These are phyloP conservation scores for Hymenoscyphus scutula DNA, from an alignment of 2,329 filamentous ascomycete species.

Conservation along the genomic window DNA sequence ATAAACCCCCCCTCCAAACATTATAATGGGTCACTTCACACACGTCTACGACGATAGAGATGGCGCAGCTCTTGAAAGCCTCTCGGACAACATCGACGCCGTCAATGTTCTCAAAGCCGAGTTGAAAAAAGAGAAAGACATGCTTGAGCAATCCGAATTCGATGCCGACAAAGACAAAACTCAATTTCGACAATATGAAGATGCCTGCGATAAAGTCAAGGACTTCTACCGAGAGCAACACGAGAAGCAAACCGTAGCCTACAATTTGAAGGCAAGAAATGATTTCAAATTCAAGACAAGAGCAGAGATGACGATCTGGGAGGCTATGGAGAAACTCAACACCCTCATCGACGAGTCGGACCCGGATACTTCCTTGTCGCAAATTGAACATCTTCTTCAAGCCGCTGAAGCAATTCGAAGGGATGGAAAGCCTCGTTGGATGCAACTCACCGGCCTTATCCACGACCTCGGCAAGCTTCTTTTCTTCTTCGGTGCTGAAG, in stretches of 20 bases:
- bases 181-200: constrained; percentile 78
- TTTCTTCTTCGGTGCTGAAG: constrained; percentile 77
- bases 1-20: background rate
- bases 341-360: constrained; percentile 88
- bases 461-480: constrained; percentile 80
- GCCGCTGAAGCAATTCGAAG: constrained; percentile 85
- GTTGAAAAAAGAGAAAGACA: constrained; percentile 36
- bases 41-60: constrained; percentile 20
- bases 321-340: constrained; percentile 91
- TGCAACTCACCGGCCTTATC: constrained; percentile 74
- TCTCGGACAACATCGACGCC: constrained; percentile 50
- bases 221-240: constrained; percentile 77
- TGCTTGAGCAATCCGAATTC: constrained; percentile 62
- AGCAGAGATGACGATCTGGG: constrained; percentile 77
- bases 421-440: constrained; percentile 80
- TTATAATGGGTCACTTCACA: constrained; percentile 31
- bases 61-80: constrained; percentile 41
- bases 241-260: constrained; percentile 72
- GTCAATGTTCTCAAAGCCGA: constrained; percentile 52
- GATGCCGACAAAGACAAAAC: constrained; percentile 76
- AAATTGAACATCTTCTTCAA: constrained; percentile 88
- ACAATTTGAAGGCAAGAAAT: constrained; percentile 79
- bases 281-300: constrained; percentile 65
- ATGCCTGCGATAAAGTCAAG: constrained; percentile 80
- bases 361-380: constrained; percentile 80